Conservation (phyloP, 2,329 filamentous ascomycete species). For the Purpureocillium lavendulum region DNA sequence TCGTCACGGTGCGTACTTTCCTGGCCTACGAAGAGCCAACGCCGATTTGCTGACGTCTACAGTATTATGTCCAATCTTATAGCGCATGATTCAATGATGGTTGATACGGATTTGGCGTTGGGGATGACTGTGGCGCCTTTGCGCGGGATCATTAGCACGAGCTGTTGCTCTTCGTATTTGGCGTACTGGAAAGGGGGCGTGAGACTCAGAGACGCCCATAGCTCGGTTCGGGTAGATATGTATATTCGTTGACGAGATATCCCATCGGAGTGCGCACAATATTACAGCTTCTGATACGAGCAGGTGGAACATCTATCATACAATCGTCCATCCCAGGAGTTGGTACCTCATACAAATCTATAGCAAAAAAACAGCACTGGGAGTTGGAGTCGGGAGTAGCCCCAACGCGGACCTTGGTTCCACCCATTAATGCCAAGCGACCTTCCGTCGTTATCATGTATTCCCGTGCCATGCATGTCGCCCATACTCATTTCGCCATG, state of each 20-base stretch:
- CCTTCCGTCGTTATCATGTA: constrained; percentile 4
- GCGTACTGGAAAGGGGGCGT: no score
- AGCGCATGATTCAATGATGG: constrained; percentile 15
- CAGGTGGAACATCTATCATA: constrained; percentile 1
- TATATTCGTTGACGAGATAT: no score
- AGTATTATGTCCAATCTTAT: constrained; percentile 38
- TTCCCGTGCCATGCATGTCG: background rate
- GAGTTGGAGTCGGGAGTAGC: background rate
- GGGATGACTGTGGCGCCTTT: background rate
- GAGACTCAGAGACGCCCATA: no score
- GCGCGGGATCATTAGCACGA: no score
- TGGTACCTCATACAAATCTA: background rate
- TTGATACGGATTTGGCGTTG: background rate
- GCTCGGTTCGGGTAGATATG: no score
- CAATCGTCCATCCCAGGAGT: background rate
- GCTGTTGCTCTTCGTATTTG: no score
- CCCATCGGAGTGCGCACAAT: no score
- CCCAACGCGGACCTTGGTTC: no score
- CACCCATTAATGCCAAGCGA: background rate
- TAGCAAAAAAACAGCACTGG: background rate
- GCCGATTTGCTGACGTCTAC: constrained; percentile 12
- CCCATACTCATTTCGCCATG: constrained; percentile 62
- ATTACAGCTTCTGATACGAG: no score
- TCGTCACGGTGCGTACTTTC: constrained; percentile 56
- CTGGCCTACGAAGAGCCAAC: background rate